Conservation (phyloP, 208 protist species). For the Endotrypanum monterogeii region DNA sequence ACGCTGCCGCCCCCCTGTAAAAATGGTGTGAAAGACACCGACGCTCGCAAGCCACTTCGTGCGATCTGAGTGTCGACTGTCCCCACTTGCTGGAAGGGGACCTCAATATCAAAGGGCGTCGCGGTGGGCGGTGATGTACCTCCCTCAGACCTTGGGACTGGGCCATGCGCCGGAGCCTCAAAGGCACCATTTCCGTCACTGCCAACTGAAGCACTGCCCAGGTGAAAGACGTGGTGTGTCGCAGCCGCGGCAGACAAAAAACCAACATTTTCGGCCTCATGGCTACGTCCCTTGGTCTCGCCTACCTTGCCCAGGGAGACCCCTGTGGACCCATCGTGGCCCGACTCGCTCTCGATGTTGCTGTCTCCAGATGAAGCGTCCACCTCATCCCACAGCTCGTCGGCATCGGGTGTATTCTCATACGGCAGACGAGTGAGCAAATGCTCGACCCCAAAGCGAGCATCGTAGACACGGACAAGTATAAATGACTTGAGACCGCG, state of each 20-base stretch:
- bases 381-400: neutral
- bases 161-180: neutral
- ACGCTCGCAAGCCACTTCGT: neutral
- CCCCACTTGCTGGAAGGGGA: too few species aligned
- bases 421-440: constrained; percentile 20
- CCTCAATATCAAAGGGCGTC: too few species aligned
- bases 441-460: constrained; percentile 39
- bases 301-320: too few species aligned
- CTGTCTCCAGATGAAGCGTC: constrained; percentile 7
- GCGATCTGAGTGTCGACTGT: neutral
- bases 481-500: constrained; percentile 48
- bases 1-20: constrained; percentile 2
- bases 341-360: neutral
- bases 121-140: too few species aligned
- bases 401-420: constrained; percentile 9
- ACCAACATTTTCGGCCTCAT: too few species aligned
- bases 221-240: too few species aligned
- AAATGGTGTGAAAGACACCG: constrained; percentile 5
- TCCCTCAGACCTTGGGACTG: neutral
- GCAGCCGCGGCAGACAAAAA: too few species aligned
- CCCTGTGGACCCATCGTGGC: constrained; percentile 2
- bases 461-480: constrained; percentile 31
- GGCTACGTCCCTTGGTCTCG: too few species aligned
- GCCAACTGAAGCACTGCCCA: too few species aligned
- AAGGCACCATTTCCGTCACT: too few species aligned